Conservation (phyloP, 495 filamentous ascomycete species). For the Collariella sp. region DNA sequence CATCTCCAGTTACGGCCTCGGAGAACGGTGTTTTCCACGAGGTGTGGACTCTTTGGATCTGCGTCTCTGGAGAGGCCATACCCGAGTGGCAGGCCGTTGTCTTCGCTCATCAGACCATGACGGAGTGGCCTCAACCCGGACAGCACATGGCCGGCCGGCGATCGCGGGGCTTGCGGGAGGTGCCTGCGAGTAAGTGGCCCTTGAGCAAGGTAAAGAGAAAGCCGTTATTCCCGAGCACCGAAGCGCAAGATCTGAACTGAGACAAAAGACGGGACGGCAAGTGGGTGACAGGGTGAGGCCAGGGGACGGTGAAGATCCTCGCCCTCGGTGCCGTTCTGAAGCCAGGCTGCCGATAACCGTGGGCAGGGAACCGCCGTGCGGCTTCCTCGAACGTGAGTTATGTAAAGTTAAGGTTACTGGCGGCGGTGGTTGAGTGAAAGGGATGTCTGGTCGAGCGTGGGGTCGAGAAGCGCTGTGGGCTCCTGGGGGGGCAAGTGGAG, state of each 20-base stretch:
- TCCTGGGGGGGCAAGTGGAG: slow-evolving; percentile 11
- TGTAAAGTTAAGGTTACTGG: too few species aligned
- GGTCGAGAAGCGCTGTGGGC: slow-evolving; percentile 15
- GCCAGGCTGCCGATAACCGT: slow-evolving; percentile 1
- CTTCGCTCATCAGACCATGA: too few species aligned
- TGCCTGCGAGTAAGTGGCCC: too few species aligned
- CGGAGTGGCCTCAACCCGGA: too few species aligned
- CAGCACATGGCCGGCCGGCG: background rate
- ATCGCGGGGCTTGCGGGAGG: background rate
- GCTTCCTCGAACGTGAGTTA: background rate
- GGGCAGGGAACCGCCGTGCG: background rate
- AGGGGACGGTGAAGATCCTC: background rate
- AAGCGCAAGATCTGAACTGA: background rate
- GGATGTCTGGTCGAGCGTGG: slow-evolving; percentile 4
- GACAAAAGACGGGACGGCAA: background rate
- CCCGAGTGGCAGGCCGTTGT: too few species aligned
- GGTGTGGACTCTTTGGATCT: too few species aligned
- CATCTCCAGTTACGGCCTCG: too few species aligned
- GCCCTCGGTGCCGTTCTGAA: background rate
- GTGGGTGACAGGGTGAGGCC: background rate
- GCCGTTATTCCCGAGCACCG: background rate
- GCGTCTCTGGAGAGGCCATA: too few species aligned
- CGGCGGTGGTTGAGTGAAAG: slow-evolving; percentile 3
- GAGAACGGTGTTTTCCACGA: too few species aligned
- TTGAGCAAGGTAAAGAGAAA: background rate